Percentiles rank a stretch among this genome's conserved stretches.
Evolutionary conservation across 768 basidiomycete genomes (phyloP).

Genomic region (Flagelloscypha sp.): DNA sequence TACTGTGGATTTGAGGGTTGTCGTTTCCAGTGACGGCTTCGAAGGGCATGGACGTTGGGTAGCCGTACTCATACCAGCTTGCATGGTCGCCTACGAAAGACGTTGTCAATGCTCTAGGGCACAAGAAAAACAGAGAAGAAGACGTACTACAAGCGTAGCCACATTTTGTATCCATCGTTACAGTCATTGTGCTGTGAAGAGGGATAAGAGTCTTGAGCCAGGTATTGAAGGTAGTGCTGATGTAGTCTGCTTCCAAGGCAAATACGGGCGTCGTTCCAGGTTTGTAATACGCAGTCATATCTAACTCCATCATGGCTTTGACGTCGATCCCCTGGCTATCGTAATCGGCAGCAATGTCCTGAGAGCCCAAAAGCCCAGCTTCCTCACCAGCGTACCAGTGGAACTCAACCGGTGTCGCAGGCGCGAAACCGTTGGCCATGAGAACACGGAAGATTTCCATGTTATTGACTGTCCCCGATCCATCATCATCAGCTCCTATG

Average conservation of each 20-base stretch:
- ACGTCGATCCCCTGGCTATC: constrained; percentile 35
- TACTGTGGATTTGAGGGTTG: constrained; percentile 36
- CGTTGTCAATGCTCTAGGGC: neutral
- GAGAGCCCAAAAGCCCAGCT: constrained; percentile 39
- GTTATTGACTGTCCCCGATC: constrained; percentile 35
- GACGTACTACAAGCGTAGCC: constrained; percentile 26
- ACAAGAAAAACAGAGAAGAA: neutral
- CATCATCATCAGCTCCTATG: constrained; percentile 46
- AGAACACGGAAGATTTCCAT: constrained; percentile 35
- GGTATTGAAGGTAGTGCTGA: constrained; percentile 31
- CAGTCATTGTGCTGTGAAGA: constrained; percentile 27
- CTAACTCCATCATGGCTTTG: constrained; percentile 42
- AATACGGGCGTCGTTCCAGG: constrained; percentile 34
- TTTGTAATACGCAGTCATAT: constrained; percentile 33
- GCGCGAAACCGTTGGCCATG: constrained; percentile 28
- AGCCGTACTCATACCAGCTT: constrained; percentile 35
- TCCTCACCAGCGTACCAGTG: constrained; percentile 43
- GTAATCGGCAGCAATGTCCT: constrained; percentile 45
- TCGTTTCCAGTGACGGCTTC: constrained; percentile 34
- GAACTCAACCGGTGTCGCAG: constrained; percentile 35
- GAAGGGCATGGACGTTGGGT: constrained; percentile 32
- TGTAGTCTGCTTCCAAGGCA: constrained; percentile 31
- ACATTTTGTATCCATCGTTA: constrained; percentile 26
- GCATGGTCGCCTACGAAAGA: constrained; percentile 28
- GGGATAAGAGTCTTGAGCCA: constrained; percentile 35